Conservation (phyloP, 768 basidiomycete genomes). For the Lentinula detonsa region DNA sequence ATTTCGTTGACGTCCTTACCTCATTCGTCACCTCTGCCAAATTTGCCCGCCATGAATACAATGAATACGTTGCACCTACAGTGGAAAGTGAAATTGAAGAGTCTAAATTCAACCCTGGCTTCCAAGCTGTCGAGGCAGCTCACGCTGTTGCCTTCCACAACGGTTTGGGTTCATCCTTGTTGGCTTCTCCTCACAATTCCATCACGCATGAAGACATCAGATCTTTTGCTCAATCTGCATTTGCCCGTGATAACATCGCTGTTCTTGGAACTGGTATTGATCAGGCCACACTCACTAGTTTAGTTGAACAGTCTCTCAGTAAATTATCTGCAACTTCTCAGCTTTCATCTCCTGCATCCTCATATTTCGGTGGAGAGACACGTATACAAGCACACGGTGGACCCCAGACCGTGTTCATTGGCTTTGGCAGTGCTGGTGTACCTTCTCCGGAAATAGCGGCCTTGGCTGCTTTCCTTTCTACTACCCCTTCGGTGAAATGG, state of each 20-base stretch:
- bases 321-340: conserved; percentile 32
- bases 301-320: conserved; percentile 67
- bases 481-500: conserved; percentile 85
- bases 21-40: conserved; percentile 80
- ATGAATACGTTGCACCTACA: conserved; percentile 67
- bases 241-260: conserved; percentile 75
- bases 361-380: conserved; percentile 81
- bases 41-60: conserved; percentile 72
- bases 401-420: conserved; percentile 80
- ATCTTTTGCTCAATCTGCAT: conserved; percentile 65
- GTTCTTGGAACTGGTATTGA: conserved; percentile 87
- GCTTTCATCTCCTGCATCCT: conserved; percentile 23
- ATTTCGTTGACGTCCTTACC: conserved; percentile 86
- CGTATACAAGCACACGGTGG: conserved; percentile 58
- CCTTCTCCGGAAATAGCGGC: conserved; percentile 70
- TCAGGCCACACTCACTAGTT: conserved; percentile 57
- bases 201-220: conserved; percentile 67
- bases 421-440: conserved; percentile 65
- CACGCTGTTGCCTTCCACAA: conserved; percentile 90
- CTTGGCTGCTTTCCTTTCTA: conserved; percentile 76
- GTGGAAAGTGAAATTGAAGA: conserved; percentile 65
- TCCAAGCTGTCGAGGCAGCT: conserved; percentile 78
- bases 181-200: conserved; percentile 62
- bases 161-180: conserved; percentile 89
- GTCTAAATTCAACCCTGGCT: conserved; percentile 54